Base-by-base conservation (phyloP, 2,329 filamentous ascomycete genomes). In the Aspergillus transmontanensis region DNA sequence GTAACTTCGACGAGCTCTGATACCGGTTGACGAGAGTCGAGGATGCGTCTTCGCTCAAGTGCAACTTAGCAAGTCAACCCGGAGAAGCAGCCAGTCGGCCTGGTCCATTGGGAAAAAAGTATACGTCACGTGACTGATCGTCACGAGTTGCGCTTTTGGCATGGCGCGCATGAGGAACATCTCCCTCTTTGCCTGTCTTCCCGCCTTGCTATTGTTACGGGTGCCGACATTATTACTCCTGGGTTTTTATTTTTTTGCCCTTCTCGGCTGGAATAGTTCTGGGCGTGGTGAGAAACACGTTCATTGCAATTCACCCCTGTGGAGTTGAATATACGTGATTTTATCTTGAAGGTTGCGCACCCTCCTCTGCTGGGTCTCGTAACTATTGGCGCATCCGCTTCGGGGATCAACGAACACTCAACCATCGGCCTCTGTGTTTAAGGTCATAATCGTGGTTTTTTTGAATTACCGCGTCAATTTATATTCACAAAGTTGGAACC, bases 61-160 rank as follows among this genome's bases (percentile, higher is more conserved):
- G 26, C 48, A 51, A 51, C 28, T n/a, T 32, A n/a, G n/a, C 39
- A 51, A 28, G 9, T 51, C 48, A 32, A 51, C 19, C 11, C 14
- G 43, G 36, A 55, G 51, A 21, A 23, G 32, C 21, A 28, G 41
- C 57, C 54, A 55, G 51, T 50, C 50, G 65, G 48, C 48, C 28
- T 19, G 28, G 48, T n/a, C 48, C 48, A 51, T 34, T 11, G n/a
- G 67, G 66, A 72, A 65, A 76, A 76, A 75, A 69, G 67, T 58
- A 16, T 30, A 6, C 4, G n/a, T 73, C 75, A 77, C 75, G 75
- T 77, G 75, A 67, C 12, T 1, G 66, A 68, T 71, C 66, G 70
- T 75, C 75, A 75, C 73, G 72, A 64, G 68, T 68, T 71, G 71
- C 68, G 70, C 62, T 68, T 70, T 71, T 71, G 70, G 71, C 63